Conservation (phyloP, 1,284 basidiomycete species). For the Takashimella koratensis region DNA sequence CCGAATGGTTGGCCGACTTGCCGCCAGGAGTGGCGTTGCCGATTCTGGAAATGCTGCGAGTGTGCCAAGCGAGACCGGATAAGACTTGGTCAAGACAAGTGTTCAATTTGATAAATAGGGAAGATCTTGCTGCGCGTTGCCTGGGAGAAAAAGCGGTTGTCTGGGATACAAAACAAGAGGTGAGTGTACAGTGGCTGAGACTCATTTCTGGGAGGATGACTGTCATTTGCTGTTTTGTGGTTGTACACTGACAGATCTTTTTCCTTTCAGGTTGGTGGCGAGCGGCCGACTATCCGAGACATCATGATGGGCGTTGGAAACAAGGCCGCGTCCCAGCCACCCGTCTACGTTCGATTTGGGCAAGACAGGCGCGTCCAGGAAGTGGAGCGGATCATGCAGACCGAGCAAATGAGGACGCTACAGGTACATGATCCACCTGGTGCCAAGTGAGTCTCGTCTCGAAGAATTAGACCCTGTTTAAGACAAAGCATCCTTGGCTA, state of each 20-base stretch:
- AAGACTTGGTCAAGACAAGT: slow-evolving; percentile 65
- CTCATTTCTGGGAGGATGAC: slow-evolving; percentile 1
- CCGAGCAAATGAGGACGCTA: slow-evolving; percentile 64
- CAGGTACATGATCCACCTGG: slow-evolving; percentile 67
- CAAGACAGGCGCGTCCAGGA: slow-evolving; percentile 81
- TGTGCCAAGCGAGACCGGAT: slow-evolving; percentile 73
- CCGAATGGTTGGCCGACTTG: slow-evolving; percentile 53
- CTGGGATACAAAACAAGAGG: slow-evolving; percentile 13
- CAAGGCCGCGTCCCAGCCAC: not conserved
- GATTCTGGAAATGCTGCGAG: slow-evolving; percentile 72
- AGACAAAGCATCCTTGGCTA: not conserved
- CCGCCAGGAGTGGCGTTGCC: slow-evolving; percentile 74
- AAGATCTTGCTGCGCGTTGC: slow-evolving; percentile 59
- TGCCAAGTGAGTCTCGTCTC: slow-evolving; percentile 56
- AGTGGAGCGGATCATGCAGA: slow-evolving; percentile 80
- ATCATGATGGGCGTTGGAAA: slow-evolving; percentile 5
- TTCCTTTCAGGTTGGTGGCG: too few species aligned
- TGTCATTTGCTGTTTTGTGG: too few species aligned
- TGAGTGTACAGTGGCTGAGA: too few species aligned
- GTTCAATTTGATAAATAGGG: slow-evolving; percentile 71
- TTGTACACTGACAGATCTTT: too few species aligned
- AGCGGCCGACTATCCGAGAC: slow-evolving; percentile 21
- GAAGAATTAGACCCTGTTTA: not conserved
- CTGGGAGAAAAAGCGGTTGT: not conserved
- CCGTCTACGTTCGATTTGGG: slow-evolving; percentile 68